These are phyloP conservation scores for Exsudoporus frostii DNA, from an alignment of 768 basidiomycete species.

Conservation along the genomic window DNA sequence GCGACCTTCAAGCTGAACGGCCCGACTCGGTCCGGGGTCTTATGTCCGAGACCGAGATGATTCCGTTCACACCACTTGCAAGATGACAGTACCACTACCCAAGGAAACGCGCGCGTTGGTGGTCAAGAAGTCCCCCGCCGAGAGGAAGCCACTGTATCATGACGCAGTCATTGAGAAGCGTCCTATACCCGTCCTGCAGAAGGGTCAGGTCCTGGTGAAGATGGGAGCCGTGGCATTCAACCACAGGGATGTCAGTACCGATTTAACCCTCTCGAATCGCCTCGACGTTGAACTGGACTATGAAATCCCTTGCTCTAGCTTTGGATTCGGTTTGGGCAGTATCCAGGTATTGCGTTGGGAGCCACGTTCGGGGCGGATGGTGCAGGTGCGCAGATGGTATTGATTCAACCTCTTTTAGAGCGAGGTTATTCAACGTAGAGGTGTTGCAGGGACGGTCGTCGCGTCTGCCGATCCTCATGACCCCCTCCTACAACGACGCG, in stretches of 20 bases:
- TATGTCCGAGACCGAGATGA: not conserved
- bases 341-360: constrained; percentile 60
- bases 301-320: constrained; percentile 40
- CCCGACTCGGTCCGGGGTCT: not conserved
- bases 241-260: constrained; percentile 58
- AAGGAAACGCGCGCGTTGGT: constrained; percentile 46
- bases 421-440: not conserved
- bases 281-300: not conserved
- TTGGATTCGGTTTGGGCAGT: constrained; percentile 69
- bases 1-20: not conserved
- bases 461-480: constrained; percentile 54
- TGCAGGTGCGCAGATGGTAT: constrained; percentile 47
- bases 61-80: not conserved
- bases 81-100: constrained; percentile 31
- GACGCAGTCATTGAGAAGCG: constrained; percentile 53
- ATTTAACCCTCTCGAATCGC: not conserved
- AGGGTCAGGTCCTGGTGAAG: constrained; percentile 62
- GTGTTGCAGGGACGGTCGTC: constrained; percentile 54
- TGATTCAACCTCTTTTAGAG: not conserved
- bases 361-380: constrained; percentile 70
- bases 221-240: constrained; percentile 74
- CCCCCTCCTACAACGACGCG: constrained; percentile 55
- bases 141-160: constrained; percentile 46
- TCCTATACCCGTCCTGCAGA: constrained; percentile 47
- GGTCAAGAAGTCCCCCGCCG: constrained; percentile 41